Evolutionary conservation across 352 stramenopile genomes (phyloP).

Genomic region (Phytophthora macrochlamydospora): DNA sequence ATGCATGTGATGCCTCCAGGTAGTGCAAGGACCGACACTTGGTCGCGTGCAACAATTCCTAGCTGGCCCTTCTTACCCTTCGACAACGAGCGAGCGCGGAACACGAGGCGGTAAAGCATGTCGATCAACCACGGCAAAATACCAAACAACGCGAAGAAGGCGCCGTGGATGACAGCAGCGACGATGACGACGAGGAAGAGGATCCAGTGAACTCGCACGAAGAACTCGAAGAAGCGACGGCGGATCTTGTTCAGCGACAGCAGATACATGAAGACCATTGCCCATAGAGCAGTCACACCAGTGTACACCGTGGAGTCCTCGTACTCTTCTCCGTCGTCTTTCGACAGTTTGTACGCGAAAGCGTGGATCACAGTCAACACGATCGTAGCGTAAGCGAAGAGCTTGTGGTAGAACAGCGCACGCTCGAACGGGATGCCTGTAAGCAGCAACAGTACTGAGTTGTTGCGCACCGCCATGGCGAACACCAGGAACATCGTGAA

Average conservation of each 20-base stretch:
- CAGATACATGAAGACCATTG: constrained; percentile 23
- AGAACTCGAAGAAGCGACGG: constrained; percentile 41
- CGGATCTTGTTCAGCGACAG: constrained; percentile 34
- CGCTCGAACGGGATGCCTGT: constrained; percentile 52
- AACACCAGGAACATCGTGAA: constrained; percentile 39
- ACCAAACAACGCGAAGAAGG: constrained; percentile 6
- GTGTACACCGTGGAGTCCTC: background rate
- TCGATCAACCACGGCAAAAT: constrained; percentile 29
- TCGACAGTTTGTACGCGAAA: constrained; percentile 33
- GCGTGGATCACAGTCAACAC: constrained; percentile 38
- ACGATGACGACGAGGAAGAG: background rate
- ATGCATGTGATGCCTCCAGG: constrained; percentile 28
- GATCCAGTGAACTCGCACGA: background rate
- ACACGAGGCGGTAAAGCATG: constrained; percentile 31
- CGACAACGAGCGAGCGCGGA: background rate
- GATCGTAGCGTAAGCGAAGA: constrained; percentile 40
- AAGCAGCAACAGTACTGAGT: constrained; percentile 36
- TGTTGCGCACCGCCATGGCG: constrained; percentile 43
- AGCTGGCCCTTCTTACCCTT: constrained; percentile 2
- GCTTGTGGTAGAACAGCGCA: constrained; percentile 52
- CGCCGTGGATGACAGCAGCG: background rate
- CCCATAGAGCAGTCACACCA: constrained; percentile 16
- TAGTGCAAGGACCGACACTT: constrained; percentile 11
- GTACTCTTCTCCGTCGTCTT: background rate
- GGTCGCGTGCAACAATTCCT: constrained; percentile 17